Percentiles rank a stretch among this genome's conserved stretches.
Conservation (phyloP, 345 rosid species). For the Chamaenerion angustifolium region DNA sequence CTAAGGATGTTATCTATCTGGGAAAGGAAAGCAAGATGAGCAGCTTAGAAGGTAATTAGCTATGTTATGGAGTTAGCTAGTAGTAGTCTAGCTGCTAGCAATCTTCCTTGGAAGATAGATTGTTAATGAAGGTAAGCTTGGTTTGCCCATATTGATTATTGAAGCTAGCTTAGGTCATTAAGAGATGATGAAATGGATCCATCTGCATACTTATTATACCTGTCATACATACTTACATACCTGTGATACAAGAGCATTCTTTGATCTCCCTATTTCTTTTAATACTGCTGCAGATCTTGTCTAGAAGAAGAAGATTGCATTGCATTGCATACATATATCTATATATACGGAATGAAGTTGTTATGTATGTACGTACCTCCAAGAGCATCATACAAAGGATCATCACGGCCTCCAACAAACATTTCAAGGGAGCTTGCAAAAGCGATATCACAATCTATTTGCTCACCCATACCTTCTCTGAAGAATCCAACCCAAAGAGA, state of each 20-base stretch:
- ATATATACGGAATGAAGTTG: background rate
- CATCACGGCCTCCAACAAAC: conserved; percentile 96
- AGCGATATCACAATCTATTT: conserved; percentile 83
- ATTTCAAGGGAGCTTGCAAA: conserved; percentile 93
- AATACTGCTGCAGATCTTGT: conserved; percentile 89
- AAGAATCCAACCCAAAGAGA: conserved; percentile 9
- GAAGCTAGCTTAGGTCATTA: too few species aligned
- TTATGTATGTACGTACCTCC: conserved; percentile 45
- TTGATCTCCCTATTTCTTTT: conserved; percentile 93
- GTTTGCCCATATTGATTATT: too few species aligned
- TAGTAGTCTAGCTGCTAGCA: too few species aligned
- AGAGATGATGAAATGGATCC: background rate
- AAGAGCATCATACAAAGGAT: conserved; percentile 90
- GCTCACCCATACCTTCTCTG: conserved; percentile 97
- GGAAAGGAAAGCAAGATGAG: background rate
- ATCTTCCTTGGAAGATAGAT: too few species aligned
- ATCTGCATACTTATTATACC: background rate
- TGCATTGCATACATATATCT: background rate
- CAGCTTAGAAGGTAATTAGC: too few species aligned
- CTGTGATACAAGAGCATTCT: conserved; percentile 93
- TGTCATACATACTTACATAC: conserved; percentile 16
- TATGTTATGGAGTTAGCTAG: too few species aligned
- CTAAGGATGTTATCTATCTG: conserved; percentile 90
- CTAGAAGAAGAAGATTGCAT: conserved; percentile 18
- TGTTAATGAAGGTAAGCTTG: too few species aligned